Conservation (phyloP, 108 stramenopile species). For the Cafeteria roenbergensis region DNA sequence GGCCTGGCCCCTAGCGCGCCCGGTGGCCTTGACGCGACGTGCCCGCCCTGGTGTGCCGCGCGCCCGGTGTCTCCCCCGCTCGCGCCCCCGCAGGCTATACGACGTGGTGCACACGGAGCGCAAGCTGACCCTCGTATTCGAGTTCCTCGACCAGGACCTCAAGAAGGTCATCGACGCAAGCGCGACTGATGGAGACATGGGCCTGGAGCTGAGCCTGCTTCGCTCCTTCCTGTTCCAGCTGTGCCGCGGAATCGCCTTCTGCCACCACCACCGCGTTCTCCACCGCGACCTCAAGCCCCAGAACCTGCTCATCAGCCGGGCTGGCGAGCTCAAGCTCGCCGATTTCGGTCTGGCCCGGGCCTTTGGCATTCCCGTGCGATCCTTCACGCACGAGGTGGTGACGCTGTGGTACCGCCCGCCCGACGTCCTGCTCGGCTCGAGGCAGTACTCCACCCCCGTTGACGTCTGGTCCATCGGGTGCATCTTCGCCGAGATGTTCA, state of each 20-base stretch:
- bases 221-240: slow-evolving; percentile 66
- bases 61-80: too few species aligned
- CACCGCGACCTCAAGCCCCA: slow-evolving; percentile 56
- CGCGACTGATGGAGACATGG: too few species aligned
- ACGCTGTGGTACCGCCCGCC: slow-evolving; percentile 93
- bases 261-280: slow-evolving; percentile 89
- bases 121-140: slow-evolving; percentile 77
- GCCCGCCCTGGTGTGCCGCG: too few species aligned
- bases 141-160: slow-evolving; percentile 74
- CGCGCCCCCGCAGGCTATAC: slow-evolving; percentile 16
- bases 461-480: slow-evolving; percentile 96
- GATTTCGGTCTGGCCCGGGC: slow-evolving; percentile 76
- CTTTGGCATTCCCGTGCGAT: slow-evolving; percentile 31
- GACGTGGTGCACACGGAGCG: slow-evolving; percentile 29
- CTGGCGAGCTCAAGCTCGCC: slow-evolving; percentile 23
- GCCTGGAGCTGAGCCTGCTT: slow-evolving; percentile 43
- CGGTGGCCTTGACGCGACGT: too few species aligned
- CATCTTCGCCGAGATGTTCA: slow-evolving; percentile 77
- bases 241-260: slow-evolving; percentile 88
- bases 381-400: slow-evolving; percentile 71
- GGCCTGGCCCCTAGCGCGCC: too few species aligned
- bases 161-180: slow-evolving; percentile 61
- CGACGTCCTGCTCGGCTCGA: slow-evolving; percentile 70
- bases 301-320: slow-evolving; percentile 24
- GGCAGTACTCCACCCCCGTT: slow-evolving; percentile 65